Conservation (phyloP, 805 yeast genomes). For the Candida mattraensis region DNA sequence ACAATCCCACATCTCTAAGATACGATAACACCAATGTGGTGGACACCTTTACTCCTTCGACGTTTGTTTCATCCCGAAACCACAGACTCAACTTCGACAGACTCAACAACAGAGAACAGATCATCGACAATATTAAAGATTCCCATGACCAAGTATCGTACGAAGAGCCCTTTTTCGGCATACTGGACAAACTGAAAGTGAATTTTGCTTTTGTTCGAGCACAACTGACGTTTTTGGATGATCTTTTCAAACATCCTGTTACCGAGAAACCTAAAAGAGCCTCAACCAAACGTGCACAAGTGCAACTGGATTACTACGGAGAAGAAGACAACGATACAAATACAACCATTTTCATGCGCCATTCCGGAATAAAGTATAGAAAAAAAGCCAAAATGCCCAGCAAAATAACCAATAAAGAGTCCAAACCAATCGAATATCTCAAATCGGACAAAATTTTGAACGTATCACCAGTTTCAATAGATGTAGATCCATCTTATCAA, state of each 20-base stretch:
- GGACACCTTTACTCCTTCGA: conserved; percentile 14
- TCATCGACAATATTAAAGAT: conserved; percentile 15
- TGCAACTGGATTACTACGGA: conserved; percentile 19
- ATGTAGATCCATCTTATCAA: not conserved
- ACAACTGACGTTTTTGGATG: conserved; percentile 1
- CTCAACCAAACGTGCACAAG: conserved; percentile 7
- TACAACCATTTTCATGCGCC: conserved; percentile 10
- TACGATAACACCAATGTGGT: conserved; percentile 6
- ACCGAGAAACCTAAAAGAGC: not conserved
- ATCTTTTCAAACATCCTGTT: not conserved
- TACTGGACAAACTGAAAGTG: conserved; percentile 4
- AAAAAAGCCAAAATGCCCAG: conserved; percentile 3
- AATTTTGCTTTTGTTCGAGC: conserved; percentile 3
- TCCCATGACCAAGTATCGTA: conserved; percentile 7
- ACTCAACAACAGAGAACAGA: conserved; percentile 15
- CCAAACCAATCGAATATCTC: conserved; percentile 5
- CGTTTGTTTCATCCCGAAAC: conserved; percentile 19
- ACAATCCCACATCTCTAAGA: conserved; percentile 9
- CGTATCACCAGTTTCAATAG: not conserved
- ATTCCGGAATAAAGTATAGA: conserved; percentile 10
- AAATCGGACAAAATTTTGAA: not conserved
- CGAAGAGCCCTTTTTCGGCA: not conserved
- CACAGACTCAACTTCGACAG: conserved; percentile 22
- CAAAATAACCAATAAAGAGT: not conserved
- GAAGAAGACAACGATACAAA: conserved; percentile 15